Base-by-base conservation (phyloP, 2,329 filamentous ascomycete species). In the Claviceps fusiformis region DNA sequence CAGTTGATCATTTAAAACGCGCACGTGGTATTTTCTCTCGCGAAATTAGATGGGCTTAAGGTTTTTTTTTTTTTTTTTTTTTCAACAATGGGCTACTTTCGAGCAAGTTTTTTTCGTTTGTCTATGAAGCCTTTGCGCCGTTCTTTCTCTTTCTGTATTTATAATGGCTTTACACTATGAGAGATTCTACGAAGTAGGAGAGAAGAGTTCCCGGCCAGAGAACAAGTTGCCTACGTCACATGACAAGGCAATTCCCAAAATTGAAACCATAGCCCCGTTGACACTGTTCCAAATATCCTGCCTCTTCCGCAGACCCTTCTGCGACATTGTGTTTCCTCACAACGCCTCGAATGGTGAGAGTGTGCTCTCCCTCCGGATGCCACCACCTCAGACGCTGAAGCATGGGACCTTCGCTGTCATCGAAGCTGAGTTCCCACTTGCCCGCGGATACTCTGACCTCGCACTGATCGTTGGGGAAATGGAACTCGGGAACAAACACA, bases 311-410 rank as follows among this genome's bases (percentile, higher is more conserved):
- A 3, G 77, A 78, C 1, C 79, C 82, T 47, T 76, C 71, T 3
- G 73, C 72, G 53, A 73, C 70, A 61, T 79, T 83, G 61, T 80
- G 76, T 61, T 75, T 84, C 62, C 85, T 79, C 62, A 86, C 82
- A 24, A 88, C 72, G 0, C 93, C 93, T 24, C 79, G 83, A 9
- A 96, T 77, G 58, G 79, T 86, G 54, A 98, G 76, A 50, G 74
- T 83, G 70, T 97, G 92, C 61, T 90, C 82, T 2, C 92, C 93
- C 55, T 86, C 85, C 1, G 81, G 82, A 70, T 98, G 91, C 91
- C 92, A 96, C 93, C 93, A 98, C 62, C 81, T 82, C 59, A 98
- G 71, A 59, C 80, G 80, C 72, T 96, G 92, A 57, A 89, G 74
- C 61, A 82, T 73, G 5, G 81, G 82, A 0, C 81, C 82, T 58